Conservation (phyloP, 164 flowering plant genomes). For the Vitis labrusca region DNA sequence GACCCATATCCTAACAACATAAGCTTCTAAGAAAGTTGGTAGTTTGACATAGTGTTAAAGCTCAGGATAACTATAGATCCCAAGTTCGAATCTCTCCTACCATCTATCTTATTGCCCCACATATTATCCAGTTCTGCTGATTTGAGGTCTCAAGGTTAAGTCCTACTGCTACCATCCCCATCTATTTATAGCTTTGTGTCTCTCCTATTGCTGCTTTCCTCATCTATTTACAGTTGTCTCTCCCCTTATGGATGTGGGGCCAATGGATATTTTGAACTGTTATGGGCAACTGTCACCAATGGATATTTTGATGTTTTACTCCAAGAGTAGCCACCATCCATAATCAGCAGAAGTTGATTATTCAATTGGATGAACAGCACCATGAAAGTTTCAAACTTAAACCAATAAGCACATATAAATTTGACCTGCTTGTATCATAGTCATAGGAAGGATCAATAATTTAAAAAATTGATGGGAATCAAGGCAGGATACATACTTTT, state of each 20-base stretch:
- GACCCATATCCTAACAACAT: too few relatives aligned
- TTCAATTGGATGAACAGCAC: neutral
- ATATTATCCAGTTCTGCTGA: too few relatives aligned
- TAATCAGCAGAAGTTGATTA: neutral
- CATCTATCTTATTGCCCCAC: too few relatives aligned
- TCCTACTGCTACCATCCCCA: neutral
- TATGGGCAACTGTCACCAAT: neutral
- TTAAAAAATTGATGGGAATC: neutral
- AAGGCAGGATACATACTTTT: constrained; percentile 50
- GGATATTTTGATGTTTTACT: neutral
- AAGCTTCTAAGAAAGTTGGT: too few relatives aligned
- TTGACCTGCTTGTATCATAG: too few relatives aligned
- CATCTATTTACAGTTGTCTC: too few relatives aligned
- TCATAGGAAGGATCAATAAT: neutral
- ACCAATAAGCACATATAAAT: neutral
- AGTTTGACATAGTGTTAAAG: too few relatives aligned
- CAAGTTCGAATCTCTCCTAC: too few relatives aligned
- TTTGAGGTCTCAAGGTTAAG: too few relatives aligned
- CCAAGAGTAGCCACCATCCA: neutral
- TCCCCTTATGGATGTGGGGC: too few relatives aligned
- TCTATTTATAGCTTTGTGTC: neutral
- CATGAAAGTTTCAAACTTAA: neutral
- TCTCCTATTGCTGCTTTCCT: too few relatives aligned
- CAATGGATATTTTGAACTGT: neutral
- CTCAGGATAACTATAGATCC: too few relatives aligned